A percentile compares a stretch with the other conserved stretches of the same genome.
Conservation (phyloP, 352 stramenopile genomes). For the Phytophthora meadii region DNA sequence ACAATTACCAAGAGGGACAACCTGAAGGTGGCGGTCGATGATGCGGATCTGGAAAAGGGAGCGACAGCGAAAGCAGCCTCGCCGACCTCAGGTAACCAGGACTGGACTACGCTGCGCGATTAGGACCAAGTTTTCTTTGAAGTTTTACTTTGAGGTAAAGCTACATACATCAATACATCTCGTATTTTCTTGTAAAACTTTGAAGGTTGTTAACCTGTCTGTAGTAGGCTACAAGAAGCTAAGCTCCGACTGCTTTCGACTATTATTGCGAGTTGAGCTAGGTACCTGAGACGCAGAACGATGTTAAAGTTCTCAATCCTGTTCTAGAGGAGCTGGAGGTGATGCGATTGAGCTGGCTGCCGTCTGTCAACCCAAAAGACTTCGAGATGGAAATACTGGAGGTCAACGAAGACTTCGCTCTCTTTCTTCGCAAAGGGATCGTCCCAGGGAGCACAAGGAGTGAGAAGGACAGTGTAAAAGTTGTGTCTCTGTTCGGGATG, state of each 20-base stretch:
- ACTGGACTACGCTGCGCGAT: too few species aligned
- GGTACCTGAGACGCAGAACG: constrained; percentile 63
- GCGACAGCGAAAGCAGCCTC: not conserved
- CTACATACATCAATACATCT: too few species aligned
- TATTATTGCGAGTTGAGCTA: constrained; percentile 65
- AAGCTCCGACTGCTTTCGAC: constrained; percentile 54
- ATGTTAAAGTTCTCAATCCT: constrained; percentile 71
- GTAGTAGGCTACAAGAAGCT: not conserved
- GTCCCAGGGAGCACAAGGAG: constrained; percentile 26
- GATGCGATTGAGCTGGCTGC: constrained; percentile 64
- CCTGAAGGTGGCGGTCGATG: constrained; percentile 5
- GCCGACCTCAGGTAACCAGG: not conserved
- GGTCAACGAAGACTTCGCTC: constrained; percentile 67
- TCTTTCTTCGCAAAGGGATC: constrained; percentile 61
- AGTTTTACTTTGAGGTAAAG: too few species aligned
- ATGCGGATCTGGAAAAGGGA: constrained; percentile 10
- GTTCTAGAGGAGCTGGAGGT: constrained; percentile 75
- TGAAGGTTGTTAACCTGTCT: too few species aligned
- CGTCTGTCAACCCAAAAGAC: constrained; percentile 52
- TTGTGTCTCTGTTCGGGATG: too few species aligned
- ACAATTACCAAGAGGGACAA: constrained; percentile 31
- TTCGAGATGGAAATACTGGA: constrained; percentile 63
- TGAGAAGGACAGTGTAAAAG: too few species aligned
- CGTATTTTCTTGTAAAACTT: too few species aligned
- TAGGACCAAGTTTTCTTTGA: too few species aligned